Evolutionary conservation across 768 basidiomycete genomes (phyloP), one percentile per base, ranked within the genome.

Genomic region (Leucosporidium yakuticum): DNA sequence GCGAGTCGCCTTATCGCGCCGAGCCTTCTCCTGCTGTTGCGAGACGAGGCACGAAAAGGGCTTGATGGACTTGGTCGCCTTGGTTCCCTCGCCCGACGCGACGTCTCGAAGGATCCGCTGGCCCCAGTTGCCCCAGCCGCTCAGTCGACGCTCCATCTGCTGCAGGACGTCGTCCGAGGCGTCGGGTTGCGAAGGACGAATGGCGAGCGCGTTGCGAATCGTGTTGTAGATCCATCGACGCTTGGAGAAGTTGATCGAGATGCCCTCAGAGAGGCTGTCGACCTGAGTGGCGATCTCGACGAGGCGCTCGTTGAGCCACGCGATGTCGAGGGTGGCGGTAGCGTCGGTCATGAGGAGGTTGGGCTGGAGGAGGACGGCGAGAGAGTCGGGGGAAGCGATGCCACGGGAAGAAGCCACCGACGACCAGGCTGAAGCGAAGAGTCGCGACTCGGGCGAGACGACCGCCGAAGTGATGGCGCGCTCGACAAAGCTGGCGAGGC

Each of bases 221-320:
- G 36, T 44, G 39, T 60, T 60, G 59, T 19, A 60, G 48, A 60
- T 60, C 59, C 59, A 60, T 15, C 59, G 59, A 12, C 59, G 59
- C 48, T 60, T 60, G 59, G 39, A 21, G 31, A 44, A 60, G 39
- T 44, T 49, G 29, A 60, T 60, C n/a, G 59, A 47, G 39, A 49
- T 49, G n/a, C 44, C 39, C 11, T 60, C 59, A 14, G 39, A 14
- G 25, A 60, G 44, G 21, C n/a, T 25, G 48, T 60, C 59, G 39
- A 60, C 48, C 17, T 44, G 48, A 14, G 48, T 47, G 1, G 48
- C 48, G 20, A 60, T 44, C 59, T 60, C 59, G 44, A 60, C 59
- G 36, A 60, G 39, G 15, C 59, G 59, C 17, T 60, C 59, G 17
- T 27, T 39, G 25, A 60, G 59, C 59, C 59, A 60, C 8, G 44